Evolutionary conservation across 805 yeast species (phyloP), one percentile per base, ranked within the genome.

Genomic region (Metschnikowia arizonensis): DNA sequence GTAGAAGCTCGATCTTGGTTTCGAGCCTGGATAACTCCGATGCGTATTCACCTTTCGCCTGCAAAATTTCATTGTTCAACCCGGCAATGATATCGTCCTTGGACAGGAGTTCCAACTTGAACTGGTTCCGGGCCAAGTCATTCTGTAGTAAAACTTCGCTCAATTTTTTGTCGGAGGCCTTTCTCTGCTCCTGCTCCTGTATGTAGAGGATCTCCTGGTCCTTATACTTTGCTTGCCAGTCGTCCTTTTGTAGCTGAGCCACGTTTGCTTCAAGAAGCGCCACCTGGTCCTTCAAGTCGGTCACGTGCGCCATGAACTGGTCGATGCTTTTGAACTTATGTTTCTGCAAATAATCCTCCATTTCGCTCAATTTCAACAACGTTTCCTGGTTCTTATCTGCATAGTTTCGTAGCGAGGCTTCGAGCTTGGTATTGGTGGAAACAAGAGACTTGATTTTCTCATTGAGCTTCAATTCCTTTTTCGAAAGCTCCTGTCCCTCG

Each of bases 401-500:
- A 32, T 59, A 62, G 14, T 61, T 66, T 9, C 50, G 51, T 34
- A 68, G 54, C n/a, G 58, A 56, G 2, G 50, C 19, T 39, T 70
- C 74, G 15, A 67, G 59, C 21, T 62, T 61, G 8, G 43, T 43
- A 49, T 66, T 68, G 5, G 53, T 45, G 2, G 55, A 33, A 45
- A 80, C 78, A 46, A 89, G 63, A 50, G 74, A 73, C 50, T 85
- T 85, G 40, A 90, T 79, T 0, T 82, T 71, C 33, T 81, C 86
- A 53, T 78, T 81, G 42, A 81, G 73, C 52, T 77, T 79, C 23
- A 88, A 72, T 55, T 91, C 97, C 49, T 79, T 81, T 47, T 75
- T 74, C 0, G 93, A 80, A 31, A 88, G 64, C 19, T 76, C 78
- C 50, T 84, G 82, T 3, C 96, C 96, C 62, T 89, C 96, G 44